These are phyloP conservation scores for Atractiella rhizophila DNA, from an alignment of 768 basidiomycete genomes.

Conservation along the genomic window DNA sequence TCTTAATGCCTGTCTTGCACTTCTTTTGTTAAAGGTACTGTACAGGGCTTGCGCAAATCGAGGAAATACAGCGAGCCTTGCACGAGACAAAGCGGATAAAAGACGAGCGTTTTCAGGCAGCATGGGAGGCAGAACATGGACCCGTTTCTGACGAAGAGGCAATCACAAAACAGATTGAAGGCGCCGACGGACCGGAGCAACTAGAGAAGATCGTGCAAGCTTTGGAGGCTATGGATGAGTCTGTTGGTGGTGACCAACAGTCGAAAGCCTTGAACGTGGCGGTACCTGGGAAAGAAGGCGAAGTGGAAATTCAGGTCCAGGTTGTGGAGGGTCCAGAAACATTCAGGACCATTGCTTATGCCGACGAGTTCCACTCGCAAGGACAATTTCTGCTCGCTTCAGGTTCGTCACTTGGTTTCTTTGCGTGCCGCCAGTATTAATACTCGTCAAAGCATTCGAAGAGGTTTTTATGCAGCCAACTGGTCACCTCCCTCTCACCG, in stretches of 20 bases:
- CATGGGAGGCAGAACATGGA: no score
- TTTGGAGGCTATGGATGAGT: no score
- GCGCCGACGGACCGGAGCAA: no score
- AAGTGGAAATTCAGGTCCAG: no score
- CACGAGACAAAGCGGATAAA: conserved; percentile 12
- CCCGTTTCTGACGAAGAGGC: no score
- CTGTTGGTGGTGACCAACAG: no score
- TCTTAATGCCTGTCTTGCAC: conserved; percentile 1
- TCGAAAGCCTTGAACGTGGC: no score
- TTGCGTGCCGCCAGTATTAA: neutral
- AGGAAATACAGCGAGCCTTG: conserved; percentile 16
- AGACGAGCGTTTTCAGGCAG: conserved; percentile 12
- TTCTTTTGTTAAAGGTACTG: conserved; percentile 1
- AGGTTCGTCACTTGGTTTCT: conserved; percentile 2
- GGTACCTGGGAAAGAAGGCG: no score
- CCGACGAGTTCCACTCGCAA: conserved; percentile 15
- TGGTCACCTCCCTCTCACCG: conserved; percentile 15
- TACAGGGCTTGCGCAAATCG: conserved; percentile 16
- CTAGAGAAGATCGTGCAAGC: no score
- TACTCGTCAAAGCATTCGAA: conserved; percentile 5
- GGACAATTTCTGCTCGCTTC: conserved; percentile 16
- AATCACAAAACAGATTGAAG: no score
- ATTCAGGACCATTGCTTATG: conserved; percentile 14
- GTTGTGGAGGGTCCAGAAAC: conserved; percentile 5
- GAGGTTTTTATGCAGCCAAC: conserved; percentile 17